Evolutionary conservation across 345 rosid genomes (phyloP).

Genomic region (Salix viminalis): DNA sequence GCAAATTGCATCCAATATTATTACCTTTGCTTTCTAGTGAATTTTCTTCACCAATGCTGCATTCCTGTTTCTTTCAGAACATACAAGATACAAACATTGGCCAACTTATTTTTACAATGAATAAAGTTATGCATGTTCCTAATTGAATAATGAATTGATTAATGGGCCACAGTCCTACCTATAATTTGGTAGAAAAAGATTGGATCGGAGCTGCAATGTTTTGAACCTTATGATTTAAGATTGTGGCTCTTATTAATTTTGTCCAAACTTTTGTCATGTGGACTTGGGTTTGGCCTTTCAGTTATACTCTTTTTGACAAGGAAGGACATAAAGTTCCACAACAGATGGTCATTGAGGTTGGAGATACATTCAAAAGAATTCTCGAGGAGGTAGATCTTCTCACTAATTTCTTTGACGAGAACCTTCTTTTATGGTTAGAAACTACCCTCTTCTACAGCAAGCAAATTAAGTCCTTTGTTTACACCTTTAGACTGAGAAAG

Average conservation of each 20-base stretch:
- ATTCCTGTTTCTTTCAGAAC: no score
- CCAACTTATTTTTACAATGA: no score
- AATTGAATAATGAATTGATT: not conserved
- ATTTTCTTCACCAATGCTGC: no score
- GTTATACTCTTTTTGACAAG: constrained; percentile 62
- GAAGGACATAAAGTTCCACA: constrained; percentile 62
- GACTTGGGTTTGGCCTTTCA: constrained; percentile 32
- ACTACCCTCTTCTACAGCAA: not conserved
- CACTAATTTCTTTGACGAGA: not conserved
- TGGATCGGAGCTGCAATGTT: constrained; percentile 1
- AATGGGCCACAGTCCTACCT: no score
- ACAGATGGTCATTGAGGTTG: constrained; percentile 62
- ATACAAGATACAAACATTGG: no score
- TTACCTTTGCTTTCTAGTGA: no score
- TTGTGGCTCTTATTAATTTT: not conserved
- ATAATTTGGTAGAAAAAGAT: not conserved
- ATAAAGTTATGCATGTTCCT: no score
- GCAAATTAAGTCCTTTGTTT: constrained; percentile 13
- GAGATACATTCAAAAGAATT: constrained; percentile 71
- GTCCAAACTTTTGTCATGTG: constrained; percentile 14
- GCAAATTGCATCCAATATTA: no score
- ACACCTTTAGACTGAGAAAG: constrained; percentile 58
- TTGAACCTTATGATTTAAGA: not conserved
- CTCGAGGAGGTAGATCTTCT: constrained; percentile 56
- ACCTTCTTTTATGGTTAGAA: not conserved